Evolutionary conservation across 2,329 filamentous ascomycete genomes (phyloP), one percentile per base, ranked within the genome.

Genomic region (Ophiostoma fasciatum): DNA sequence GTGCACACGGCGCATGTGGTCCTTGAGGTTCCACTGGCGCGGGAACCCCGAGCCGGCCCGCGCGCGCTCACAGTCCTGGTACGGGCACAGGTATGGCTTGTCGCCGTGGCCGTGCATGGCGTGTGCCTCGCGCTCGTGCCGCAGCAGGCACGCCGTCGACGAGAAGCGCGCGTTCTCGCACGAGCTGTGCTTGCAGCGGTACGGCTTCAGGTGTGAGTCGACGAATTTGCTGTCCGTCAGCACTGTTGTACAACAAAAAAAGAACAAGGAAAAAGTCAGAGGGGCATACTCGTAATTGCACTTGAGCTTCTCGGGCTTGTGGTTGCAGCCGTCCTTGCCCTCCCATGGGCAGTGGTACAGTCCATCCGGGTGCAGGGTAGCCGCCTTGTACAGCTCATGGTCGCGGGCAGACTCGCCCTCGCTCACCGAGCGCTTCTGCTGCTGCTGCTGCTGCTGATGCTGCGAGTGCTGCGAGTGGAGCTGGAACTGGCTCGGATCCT

Each of bases 1-100:
- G 62, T 96, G 88, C 7, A 94, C 87, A 43, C 88, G 79, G 62
- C 84, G 83, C 87, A 94, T 94, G 67, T 96, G 88, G 61, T 96
- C 88, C 57, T 81, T 78, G 36, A 94, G 71, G 61, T 96, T 96
- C 83, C 90, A 96, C 50, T 87, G 79, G 49, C 88, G 78, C 26
- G 87, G 88, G 53, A 96, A 96, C 48, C 88, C 88, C 55, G 88
- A 84, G 49, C 84, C 85, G 18, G 72, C 64, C 23, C 79, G 65
- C 39, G 83, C 76, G 45, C 88, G 79, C 52, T 94, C 85, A 51
- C 88, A 96, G 42, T 82, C 84, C 20, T 79, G 68, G 57, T 88
- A 90, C 41, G 77, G 74, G 71, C 88, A 96, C 35, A 90, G 72
- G 55, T 88, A 87, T 12, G 88, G 87, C 59, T 92, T 88, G 51